Evolutionary conservation across 2,329 filamentous ascomycete species (phyloP), one percentile per base, ranked within the genome.

Genomic region (Penicillium sp.): DNA sequence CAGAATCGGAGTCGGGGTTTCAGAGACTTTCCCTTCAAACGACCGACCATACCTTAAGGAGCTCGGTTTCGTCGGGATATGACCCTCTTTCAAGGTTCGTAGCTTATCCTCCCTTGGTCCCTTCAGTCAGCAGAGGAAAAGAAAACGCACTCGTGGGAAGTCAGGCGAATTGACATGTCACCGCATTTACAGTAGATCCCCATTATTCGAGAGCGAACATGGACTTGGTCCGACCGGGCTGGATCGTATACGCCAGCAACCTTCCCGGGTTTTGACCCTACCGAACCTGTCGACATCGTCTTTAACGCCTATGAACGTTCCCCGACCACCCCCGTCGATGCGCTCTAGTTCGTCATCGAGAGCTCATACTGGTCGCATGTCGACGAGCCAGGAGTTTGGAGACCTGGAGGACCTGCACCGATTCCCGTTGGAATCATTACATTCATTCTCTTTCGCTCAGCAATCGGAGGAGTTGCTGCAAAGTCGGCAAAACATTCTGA

Each of bases 391-490:
- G 24, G 80, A 82, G 21, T 92, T 91, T 22, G 91, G 91, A 24
- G 85, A 78, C 7, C 68, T 90, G 43, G 95, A 98, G 79, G 95
- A 99, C 71, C 84, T 99, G 46, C 88, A 88, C 46, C 88, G 93
- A 50, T 99, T 99, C 72, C 93, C 95, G 1, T 91, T 91, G 66
- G 95, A 99, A 73, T 99, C 95, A 6, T 80, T 99, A 47, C 95
- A 99, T 76, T 99, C 95, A 1, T 99, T 99, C 78, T 98, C 93
- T 13, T 99, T 99, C 74, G 91, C 95, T 42, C 91, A 96, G 66
- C 93, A 96, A 75, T 93, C 93, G 3, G 93, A 96, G 70, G 93
- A 98, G 61, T 87, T 91, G 61, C 82, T 98, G 55, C 90, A 96
- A 72, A 96, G 86, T 73, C 89, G 95, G 54, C 93, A 98, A 73